phyloP scores from a whole-genome alignment of 768 basidiomycete genomes.

The Gymnopilus dilepis region DNA sequence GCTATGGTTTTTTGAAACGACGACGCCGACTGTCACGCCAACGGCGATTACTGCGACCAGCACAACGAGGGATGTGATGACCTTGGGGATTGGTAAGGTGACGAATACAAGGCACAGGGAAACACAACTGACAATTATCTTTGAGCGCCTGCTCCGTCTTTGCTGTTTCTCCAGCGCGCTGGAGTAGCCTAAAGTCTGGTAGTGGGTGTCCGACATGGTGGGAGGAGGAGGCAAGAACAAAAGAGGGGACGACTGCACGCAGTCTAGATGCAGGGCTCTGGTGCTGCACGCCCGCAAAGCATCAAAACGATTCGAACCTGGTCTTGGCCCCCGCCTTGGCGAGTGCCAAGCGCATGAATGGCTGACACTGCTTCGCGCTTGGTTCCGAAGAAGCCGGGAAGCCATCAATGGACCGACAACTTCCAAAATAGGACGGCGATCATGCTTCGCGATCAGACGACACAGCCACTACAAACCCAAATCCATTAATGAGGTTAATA shows the following conservation, averaged over 20 bases:
- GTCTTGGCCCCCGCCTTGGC: slow-evolving; percentile 6
- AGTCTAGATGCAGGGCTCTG: slow-evolving; percentile 3
- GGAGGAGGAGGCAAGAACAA: slow-evolving; percentile 16
- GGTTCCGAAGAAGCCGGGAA: not conserved
- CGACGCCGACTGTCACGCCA: slow-evolving; percentile 69
- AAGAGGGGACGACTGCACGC: slow-evolving; percentile 6
- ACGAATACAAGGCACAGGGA: not conserved
- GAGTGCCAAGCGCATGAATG: slow-evolving; percentile 2
- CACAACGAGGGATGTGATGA: slow-evolving; percentile 52
- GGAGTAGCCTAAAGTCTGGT: slow-evolving; percentile 29
- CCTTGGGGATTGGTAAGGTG: slow-evolving; percentile 37
- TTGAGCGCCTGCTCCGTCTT: slow-evolving; percentile 47
- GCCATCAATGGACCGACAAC: slow-evolving; percentile 4
- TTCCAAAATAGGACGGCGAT: not conserved
- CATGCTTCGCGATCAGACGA: not conserved
- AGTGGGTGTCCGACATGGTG: slow-evolving; percentile 22
- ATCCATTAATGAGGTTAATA: slow-evolving; percentile 5
- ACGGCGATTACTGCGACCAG: slow-evolving; percentile 58
- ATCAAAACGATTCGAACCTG: not conserved
- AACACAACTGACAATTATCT: slow-evolving; percentile 56
- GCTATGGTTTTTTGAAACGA: slow-evolving; percentile 60
- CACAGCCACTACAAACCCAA: not conserved
- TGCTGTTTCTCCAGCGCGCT: slow-evolving; percentile 37
- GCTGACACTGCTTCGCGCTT: not conserved
- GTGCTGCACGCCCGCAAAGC: slow-evolving; percentile 1